A percentile compares a stretch with the other conserved stretches of the same genome.
Evolutionary conservation across 2,329 filamentous ascomycete genomes (phyloP).

Genomic region (Fusarium sp.): DNA sequence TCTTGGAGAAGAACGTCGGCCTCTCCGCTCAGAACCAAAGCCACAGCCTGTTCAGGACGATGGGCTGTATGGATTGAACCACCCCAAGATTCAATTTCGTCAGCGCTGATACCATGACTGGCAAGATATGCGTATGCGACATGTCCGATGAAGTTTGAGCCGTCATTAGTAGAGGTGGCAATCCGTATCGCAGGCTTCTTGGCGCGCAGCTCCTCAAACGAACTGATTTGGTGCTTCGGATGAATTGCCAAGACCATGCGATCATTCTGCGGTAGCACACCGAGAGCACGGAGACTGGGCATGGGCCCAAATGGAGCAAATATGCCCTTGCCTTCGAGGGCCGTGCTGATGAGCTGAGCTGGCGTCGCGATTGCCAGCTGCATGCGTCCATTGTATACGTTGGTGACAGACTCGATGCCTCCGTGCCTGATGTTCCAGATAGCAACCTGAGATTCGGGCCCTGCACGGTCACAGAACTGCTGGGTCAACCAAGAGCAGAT

Average conservation of each 20-base stretch:
- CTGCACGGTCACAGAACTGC: too few species aligned
- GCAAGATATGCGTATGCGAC: background rate
- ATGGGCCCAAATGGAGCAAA: background rate
- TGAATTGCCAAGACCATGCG: background rate
- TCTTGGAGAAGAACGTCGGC: background rate
- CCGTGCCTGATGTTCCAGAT: too few species aligned
- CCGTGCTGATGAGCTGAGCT: background rate
- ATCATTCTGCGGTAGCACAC: background rate
- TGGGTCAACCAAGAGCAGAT: too few species aligned
- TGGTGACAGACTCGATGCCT: background rate
- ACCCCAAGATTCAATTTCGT: background rate
- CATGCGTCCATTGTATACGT: background rate
- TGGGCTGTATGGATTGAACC: background rate
- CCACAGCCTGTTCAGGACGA: background rate
- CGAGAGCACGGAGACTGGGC: background rate
- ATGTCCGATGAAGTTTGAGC: background rate
- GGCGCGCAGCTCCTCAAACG: background rate
- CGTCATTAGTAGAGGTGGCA: background rate
- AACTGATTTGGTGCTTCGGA: background rate
- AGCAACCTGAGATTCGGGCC: too few species aligned
- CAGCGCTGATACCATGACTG: background rate
- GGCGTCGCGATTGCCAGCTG: background rate
- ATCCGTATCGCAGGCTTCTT: background rate
- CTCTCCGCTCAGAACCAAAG: background rate
- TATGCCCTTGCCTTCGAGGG: background rate